These are phyloP conservation scores for Stagonosporopsis chrysanthemi DNA, from an alignment of 2,329 filamentous ascomycete genomes.

Conservation along the genomic window DNA sequence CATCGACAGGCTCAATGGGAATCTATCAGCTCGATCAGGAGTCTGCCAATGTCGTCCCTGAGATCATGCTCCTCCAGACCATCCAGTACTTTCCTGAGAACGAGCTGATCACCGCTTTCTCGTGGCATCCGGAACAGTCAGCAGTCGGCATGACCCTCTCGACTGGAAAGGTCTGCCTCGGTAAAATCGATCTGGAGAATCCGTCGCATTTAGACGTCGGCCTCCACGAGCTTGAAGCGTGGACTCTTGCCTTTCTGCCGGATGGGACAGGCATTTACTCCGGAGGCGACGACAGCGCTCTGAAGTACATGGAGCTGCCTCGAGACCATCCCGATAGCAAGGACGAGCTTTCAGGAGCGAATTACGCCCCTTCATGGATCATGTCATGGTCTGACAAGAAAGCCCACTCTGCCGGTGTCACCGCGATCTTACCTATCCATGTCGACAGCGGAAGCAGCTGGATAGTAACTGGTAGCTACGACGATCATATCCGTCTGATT, in stretches of 20 bases:
- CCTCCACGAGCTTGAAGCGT: constrained; percentile 71
- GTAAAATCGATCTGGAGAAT: constrained; percentile 26
- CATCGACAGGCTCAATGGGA: constrained; percentile 75
- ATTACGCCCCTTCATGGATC: constrained; percentile 22
- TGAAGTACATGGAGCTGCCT: constrained; percentile 51
- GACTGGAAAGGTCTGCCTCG: constrained; percentile 64
- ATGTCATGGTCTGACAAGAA: constrained; percentile 59
- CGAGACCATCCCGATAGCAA: constrained; percentile 15
- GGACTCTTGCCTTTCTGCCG: constrained; percentile 70
- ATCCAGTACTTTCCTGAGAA: constrained; percentile 62
- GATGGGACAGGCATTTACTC: constrained; percentile 63
- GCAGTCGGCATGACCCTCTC: constrained; percentile 76
- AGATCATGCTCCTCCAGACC: constrained; percentile 47
- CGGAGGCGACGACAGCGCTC: constrained; percentile 78
- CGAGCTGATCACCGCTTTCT: constrained; percentile 73
- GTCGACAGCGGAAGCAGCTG: constrained; percentile 57
- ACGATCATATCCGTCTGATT: constrained; percentile 79
- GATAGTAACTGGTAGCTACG: constrained; percentile 88
- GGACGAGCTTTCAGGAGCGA: neutral
- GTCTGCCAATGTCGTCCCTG: constrained; percentile 19
- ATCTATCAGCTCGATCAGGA: constrained; percentile 63
- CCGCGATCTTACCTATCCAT: constrained; percentile 78
- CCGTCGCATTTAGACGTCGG: constrained; percentile 33
- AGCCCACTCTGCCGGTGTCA: constrained; percentile 83
- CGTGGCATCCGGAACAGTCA: constrained; percentile 70